Evolutionary conservation across 2,329 filamentous ascomycete species (phyloP), one percentile per base, ranked within the genome.

Genomic region (Drechslera avenae): DNA sequence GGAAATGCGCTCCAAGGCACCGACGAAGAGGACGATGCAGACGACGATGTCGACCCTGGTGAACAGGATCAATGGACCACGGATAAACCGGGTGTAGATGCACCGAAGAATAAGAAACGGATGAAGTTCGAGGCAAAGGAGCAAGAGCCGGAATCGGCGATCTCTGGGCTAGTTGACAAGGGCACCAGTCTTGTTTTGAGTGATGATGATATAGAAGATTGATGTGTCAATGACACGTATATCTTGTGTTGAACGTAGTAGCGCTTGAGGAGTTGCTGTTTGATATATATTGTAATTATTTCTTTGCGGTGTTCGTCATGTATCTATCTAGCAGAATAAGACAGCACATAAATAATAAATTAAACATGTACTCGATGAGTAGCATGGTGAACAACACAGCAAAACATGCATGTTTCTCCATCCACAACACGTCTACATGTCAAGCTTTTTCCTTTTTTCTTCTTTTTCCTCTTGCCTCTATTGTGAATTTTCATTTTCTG

Each of bases 191-290:
- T 78, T n/a, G 66, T 78, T 43, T 60, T 79, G 14, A 76, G 75
- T 50, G 77, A 79, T 57, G 77, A 79, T 63, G 77, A 79, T 63
- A 79, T 79, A 50, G 76, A 77, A 52, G 77, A 79, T 59, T 68
- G 21, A 62, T 39, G 7, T 36, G 9, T 13, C 5, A 4, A 31
- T 21, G 32, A 18, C 13, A 5, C 16, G 14, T 3, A 19, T n/a
- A n/a, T n/a, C 4, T 12, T 43, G 13, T 28, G 23, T n/a, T 23
- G 17, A 12, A 34, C 16, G 9, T 3, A 30, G 16, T 30, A 26
- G 18, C 10, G 35, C 18, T 9, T 14, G 4, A 21, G 1, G 7
- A 14, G 6, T 26, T 5, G 13, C 34, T 13, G 9, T 12, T 12
- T 28, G 9, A 13, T 12, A 28, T 28, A 28, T 10, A 13, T 9